A percentile compares a stretch with the other conserved stretches of the same genome.
These are phyloP conservation scores for Drechslera avenae DNA, from an alignment of 2,329 filamentous ascomycete genomes.

Conservation along the genomic window DNA sequence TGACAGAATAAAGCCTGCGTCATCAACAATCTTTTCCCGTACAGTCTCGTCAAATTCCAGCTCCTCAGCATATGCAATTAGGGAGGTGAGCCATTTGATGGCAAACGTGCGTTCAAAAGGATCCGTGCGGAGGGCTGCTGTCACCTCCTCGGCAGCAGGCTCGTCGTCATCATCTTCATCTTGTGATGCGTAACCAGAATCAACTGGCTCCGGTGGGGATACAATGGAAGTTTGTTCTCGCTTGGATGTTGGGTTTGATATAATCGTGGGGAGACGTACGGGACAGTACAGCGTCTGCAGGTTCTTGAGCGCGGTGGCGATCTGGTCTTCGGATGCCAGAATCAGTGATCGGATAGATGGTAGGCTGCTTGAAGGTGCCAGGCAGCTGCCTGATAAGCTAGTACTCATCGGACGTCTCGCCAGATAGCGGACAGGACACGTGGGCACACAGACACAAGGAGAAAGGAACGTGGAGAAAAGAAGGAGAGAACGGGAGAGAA, in stretches of 20 bases:
- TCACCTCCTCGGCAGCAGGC: conserved; percentile 27
- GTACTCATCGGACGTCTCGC: conserved; percentile 34
- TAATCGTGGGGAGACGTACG: conserved; percentile 33
- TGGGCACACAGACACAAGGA: conserved; percentile 2
- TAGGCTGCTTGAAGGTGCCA: conserved; percentile 44
- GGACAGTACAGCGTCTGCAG: conserved; percentile 43
- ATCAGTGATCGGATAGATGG: conserved; percentile 33
- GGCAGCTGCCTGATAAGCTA: conserved; percentile 27
- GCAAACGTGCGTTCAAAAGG: conserved; percentile 40
- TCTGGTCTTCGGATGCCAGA: conserved; percentile 27
- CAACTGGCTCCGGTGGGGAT: conserved; percentile 30
- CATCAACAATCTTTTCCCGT: conserved; percentile 31
- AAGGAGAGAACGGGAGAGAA: conserved; percentile 22
- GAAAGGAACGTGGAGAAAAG: conserved; percentile 9
- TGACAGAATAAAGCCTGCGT: conserved; percentile 42
- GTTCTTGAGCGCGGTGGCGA: conserved; percentile 32
- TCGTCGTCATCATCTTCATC: conserved; percentile 38
- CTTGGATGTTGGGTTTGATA: conserved; percentile 17
- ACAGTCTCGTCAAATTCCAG: conserved; percentile 33
- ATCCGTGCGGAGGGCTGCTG: conserved; percentile 39
- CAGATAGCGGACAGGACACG: conserved; percentile 1
- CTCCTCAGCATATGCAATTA: conserved; percentile 39
- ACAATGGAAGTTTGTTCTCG: conserved; percentile 20
- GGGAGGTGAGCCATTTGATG: conserved; percentile 41
- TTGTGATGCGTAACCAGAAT: conserved; percentile 45